These are phyloP conservation scores for Pyracantha coccinea DNA, from an alignment of 331 rosid species.

Conservation along the genomic window DNA sequence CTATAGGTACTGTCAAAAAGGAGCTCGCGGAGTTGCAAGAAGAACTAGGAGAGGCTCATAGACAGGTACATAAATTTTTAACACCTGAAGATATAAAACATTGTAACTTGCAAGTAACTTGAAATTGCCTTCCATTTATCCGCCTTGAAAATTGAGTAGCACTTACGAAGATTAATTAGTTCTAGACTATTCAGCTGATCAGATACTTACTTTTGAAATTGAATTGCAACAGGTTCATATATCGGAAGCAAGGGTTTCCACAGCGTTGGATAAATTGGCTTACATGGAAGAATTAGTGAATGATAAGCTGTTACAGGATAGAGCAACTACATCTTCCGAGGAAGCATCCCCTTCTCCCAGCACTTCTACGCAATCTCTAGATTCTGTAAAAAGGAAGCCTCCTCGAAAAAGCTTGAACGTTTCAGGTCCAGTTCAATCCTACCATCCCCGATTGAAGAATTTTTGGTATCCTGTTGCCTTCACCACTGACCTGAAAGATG, in stretches of 20 bases:
- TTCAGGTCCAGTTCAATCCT: slow-evolving; percentile 87
- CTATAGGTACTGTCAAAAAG: slow-evolving; percentile 85
- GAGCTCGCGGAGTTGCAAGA: slow-evolving; percentile 88
- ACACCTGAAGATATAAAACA: not conserved
- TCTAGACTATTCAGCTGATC: not conserved
- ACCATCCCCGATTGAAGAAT: slow-evolving; percentile 84
- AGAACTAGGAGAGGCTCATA: slow-evolving; percentile 75
- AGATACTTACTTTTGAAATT: not conserved
- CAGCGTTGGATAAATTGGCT: slow-evolving; percentile 96
- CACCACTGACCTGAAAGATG: slow-evolving; percentile 64
- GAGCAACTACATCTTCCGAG: slow-evolving; percentile 35
- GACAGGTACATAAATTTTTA: slow-evolving; percentile 45
- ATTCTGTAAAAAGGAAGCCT: slow-evolving; percentile 20
- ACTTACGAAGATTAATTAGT: not conserved
- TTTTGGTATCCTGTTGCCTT: slow-evolving; percentile 98
- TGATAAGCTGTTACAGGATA: slow-evolving; percentile 66
- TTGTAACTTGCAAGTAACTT: not conserved
- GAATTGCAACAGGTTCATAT: slow-evolving; percentile 70
- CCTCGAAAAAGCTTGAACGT: slow-evolving; percentile 59
- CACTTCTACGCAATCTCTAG: slow-evolving; percentile 40
- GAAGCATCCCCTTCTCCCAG: slow-evolving; percentile 47
- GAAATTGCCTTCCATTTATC: not conserved
- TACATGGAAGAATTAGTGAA: slow-evolving; percentile 93
- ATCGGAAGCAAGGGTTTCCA: slow-evolving; percentile 84
- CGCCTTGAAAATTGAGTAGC: not conserved